These are phyloP conservation scores for Penicillium angulare DNA, from an alignment of 495 filamentous ascomycete genomes.

Conservation along the genomic window DNA sequence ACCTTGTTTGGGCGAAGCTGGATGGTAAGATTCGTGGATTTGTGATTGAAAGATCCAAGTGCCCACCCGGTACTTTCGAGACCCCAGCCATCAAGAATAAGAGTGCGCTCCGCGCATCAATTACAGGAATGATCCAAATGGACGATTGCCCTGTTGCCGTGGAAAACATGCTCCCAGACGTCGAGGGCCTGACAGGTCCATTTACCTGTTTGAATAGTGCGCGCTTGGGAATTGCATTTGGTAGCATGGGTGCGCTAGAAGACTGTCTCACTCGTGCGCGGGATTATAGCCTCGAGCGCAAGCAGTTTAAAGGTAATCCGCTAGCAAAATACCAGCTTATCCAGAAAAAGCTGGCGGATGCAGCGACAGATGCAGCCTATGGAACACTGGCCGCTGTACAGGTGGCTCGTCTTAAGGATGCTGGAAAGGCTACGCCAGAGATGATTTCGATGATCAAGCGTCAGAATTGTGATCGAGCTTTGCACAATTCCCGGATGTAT, in stretches of 20 bases:
- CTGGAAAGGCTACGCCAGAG: conserved; percentile 82
- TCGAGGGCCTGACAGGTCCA: conserved; percentile 84
- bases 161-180: conserved; percentile 91
- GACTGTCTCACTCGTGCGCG: conserved; percentile 80
- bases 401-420: conserved; percentile 90
- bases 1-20: conserved; percentile 94
- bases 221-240: conserved; percentile 89
- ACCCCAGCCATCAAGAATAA: conserved; percentile 95
- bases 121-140: conserved; percentile 97
- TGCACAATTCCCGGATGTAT: conserved; percentile 73
- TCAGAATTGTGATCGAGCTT: conserved; percentile 92
- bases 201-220: conserved; percentile 95
- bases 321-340: conserved; percentile 97
- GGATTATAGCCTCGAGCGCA: conserved; percentile 84
- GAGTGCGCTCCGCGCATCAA: conserved; percentile 85
- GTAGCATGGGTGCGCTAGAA: conserved; percentile 89
- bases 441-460: conserved; percentile 99
- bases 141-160: conserved; percentile 84
- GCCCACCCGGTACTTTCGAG: conserved; percentile 83
- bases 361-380: conserved; percentile 85
- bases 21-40: conserved; percentile 96
- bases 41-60: conserved; percentile 75
- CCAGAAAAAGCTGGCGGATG: conserved; percentile 96
- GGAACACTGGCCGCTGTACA: conserved; percentile 83
- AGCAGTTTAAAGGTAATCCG: conserved; percentile 95